phyloP scores from a whole-genome alignment of 2,329 filamentous ascomycete genomes.

The Leptographium procerum region DNA sequence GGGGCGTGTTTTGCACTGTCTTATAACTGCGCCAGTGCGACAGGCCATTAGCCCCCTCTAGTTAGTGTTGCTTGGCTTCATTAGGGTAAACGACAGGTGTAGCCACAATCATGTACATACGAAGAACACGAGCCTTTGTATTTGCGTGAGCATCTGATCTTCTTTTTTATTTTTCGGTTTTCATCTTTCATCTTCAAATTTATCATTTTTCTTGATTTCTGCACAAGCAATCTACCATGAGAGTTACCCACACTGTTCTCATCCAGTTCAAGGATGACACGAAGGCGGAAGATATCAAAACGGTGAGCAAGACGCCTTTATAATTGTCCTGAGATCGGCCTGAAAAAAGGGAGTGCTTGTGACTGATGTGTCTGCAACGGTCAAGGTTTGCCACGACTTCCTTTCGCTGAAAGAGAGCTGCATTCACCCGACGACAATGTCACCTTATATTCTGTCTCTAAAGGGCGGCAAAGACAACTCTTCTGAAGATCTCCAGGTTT shows the following conservation, averaged over 20 bases:
- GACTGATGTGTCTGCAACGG: not conserved
- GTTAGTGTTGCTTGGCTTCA: too few species aligned
- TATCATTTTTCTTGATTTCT: not conserved
- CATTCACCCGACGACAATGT: slow-evolving; percentile 45
- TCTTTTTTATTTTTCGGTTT: too few species aligned
- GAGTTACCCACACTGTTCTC: slow-evolving; percentile 8
- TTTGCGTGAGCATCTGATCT: too few species aligned
- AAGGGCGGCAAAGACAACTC: slow-evolving; percentile 52
- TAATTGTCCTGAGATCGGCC: too few species aligned
- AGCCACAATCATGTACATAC: too few species aligned
- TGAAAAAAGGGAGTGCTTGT: not conserved
- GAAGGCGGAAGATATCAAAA: not conserved
- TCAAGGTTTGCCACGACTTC: slow-evolving; percentile 21
- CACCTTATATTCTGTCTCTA: slow-evolving; percentile 47
- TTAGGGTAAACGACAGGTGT: too few species aligned
- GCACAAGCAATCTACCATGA: not conserved
- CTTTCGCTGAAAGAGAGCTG: slow-evolving; percentile 47
- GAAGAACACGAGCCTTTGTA: too few species aligned
- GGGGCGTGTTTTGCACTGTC: too few species aligned
- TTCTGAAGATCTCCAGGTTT: slow-evolving; percentile 47
- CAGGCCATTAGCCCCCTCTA: too few species aligned
- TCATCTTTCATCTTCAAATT: not conserved
- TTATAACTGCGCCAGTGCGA: too few species aligned
- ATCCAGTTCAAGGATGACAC: slow-evolving; percentile 6
- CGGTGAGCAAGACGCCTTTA: not conserved